phyloP scores from a whole-genome alignment of 306 rosid species.

The Quercus robur region DNA sequence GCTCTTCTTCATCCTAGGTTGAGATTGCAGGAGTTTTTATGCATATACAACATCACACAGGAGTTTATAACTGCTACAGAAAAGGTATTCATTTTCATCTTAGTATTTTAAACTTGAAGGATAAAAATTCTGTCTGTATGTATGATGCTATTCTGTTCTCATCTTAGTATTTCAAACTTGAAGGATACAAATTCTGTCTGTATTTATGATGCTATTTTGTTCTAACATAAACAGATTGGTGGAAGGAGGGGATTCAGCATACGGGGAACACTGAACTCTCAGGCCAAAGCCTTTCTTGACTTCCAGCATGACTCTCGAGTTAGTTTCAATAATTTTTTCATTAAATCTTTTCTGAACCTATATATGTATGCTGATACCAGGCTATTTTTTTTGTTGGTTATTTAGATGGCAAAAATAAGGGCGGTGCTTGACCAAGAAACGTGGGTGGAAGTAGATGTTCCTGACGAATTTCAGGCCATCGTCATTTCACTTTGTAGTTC shows the following conservation, averaged over 20 bases:
- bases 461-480: conserved; percentile 95
- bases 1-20: conserved; percentile 91
- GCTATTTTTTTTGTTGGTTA: conserved; percentile 32
- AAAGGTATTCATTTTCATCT: conserved; percentile 51
- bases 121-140: neutral
- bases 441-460: conserved; percentile 98
- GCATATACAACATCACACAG: conserved; percentile 79
- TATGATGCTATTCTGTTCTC: neutral
- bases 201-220: conserved; percentile 27
- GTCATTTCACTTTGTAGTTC: conserved; percentile 48
- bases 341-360: conserved; percentile 1
- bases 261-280: conserved; percentile 95
- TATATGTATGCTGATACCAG: neutral
- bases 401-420: conserved; percentile 87
- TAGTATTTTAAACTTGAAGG: conserved; percentile 11
- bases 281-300: conserved; percentile 95
- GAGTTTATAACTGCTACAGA: conserved; percentile 90
- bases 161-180: conserved; percentile 17
- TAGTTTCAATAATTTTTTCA: conserved; percentile 25
- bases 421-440: conserved; percentile 99
- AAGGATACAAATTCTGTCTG: conserved; percentile 7
- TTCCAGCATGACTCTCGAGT: conserved; percentile 99
- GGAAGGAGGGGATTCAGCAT: conserved; percentile 99
- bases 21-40: conserved; percentile 89
- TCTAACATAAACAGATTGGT: conserved; percentile 70